Percentiles rank a stretch among this genome's conserved stretches.
phyloP scores from a whole-genome alignment of 208 protist species.

The Angomonas deanei region DNA sequence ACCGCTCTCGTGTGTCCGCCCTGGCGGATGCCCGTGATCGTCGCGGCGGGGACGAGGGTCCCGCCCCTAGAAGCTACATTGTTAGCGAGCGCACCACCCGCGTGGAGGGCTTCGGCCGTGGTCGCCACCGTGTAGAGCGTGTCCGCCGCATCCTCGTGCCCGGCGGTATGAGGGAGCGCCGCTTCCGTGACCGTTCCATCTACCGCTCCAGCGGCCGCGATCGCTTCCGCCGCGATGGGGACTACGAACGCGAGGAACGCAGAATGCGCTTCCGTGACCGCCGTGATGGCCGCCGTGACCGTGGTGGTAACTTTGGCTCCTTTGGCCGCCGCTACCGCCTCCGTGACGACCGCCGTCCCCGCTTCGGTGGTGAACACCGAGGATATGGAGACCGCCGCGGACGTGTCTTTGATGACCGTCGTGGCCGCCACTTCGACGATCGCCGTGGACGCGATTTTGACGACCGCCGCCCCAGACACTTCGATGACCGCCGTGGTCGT shows the following conservation, averaged over 20 bases:
- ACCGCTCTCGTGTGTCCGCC: conserved; percentile 59
- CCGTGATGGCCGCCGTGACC: not conserved
- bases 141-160: conserved; percentile 42
- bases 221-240: conserved; percentile 75
- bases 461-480: not conserved
- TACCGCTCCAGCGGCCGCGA: conserved; percentile 55
- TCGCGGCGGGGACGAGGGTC: conserved; percentile 26
- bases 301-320: conserved; percentile 6
- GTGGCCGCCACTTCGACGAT: conserved; percentile 25
- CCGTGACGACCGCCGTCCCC: conserved; percentile 3
- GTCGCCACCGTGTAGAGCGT: conserved; percentile 61
- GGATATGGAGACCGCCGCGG: conserved; percentile 12
- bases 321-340: conserved; percentile 1
- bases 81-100: conserved; percentile 71
- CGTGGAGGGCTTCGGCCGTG: conserved; percentile 79
- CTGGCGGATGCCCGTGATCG: conserved; percentile 72
- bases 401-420: conserved; percentile 22
- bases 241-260: conserved; percentile 56
- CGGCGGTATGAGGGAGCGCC: conserved; percentile 5
- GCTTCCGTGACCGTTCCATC: conserved; percentile 63
- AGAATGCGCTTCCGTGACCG: conserved; percentile 43
- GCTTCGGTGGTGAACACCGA: conserved; percentile 9
- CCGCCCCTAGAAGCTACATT: conserved; percentile 68
- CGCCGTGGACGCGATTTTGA: not conserved
- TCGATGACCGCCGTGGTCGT: not conserved